These are phyloP conservation scores for Chlorociboria aeruginascens DNA, from an alignment of 495 filamentous ascomycete species.

Conservation along the genomic window DNA sequence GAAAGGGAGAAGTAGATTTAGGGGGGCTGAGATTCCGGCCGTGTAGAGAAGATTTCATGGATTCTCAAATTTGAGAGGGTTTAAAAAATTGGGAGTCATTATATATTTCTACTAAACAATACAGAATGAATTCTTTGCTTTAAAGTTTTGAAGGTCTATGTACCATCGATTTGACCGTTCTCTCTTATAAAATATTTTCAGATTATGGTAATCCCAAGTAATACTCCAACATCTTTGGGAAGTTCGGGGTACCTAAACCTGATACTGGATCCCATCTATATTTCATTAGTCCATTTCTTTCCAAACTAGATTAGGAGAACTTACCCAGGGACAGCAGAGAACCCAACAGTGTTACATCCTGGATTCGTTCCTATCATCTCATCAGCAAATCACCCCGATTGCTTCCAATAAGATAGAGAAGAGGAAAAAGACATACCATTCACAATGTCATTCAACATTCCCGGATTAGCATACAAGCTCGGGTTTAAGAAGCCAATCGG, in stretches of 20 bases:
- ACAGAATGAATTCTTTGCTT: too few species aligned
- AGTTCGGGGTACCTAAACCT: neutral
- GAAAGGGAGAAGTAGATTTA: too few species aligned
- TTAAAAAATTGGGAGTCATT: too few species aligned
- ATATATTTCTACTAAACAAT: too few species aligned
- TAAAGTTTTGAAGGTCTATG: too few species aligned
- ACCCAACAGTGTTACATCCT: neutral
- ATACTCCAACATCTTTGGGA: conserved; percentile 1
- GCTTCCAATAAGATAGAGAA: too few species aligned
- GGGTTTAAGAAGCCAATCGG: conserved; percentile 1
- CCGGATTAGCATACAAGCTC: neutral
- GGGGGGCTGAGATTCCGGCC: too few species aligned
- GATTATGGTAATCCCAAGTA: neutral
- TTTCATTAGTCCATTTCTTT: neutral
- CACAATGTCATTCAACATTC: neutral
- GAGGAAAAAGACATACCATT: neutral
- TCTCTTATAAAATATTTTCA: neutral
- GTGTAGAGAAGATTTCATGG: too few species aligned
- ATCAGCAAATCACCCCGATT: neutral
- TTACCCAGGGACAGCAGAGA: conserved; percentile 1
- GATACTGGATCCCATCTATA: too few species aligned
- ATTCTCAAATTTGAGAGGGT: too few species aligned
- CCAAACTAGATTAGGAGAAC: neutral
- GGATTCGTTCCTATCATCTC: neutral
- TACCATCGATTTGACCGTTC: too few species aligned